Evolutionary conservation across 495 filamentous ascomycete genomes (phyloP), one percentile per base, ranked within the genome.

Genomic region (Parmelia sp.): DNA sequence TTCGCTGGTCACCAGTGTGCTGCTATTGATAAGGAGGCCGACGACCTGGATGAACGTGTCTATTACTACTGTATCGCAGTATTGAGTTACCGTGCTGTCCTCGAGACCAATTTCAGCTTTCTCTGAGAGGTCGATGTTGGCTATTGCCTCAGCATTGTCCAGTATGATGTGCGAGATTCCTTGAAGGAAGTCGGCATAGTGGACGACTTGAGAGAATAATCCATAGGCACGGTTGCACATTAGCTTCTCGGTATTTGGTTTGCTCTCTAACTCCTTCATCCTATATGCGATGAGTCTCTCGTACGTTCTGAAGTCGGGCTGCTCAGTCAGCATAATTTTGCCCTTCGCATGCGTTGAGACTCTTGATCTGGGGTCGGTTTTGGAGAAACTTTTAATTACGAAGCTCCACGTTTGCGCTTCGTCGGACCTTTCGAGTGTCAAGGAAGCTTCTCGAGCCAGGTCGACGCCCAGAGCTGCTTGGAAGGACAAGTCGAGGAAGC

Each of bases 31-130:
- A 7, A 73, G 63, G 5, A 78, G 62, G 19, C 76, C 74, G 5
- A 69, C 71, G 21, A 75, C 73, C 65, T 78, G 73, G 19, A 78
- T 70, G 61, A 76, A 75, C 0, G 42, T 69, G 51, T 78, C 76
- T 36, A 74, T 44, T 7, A 68, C 51, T 12, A 76, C 64, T 0
- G 71, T 62, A 39, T 75, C 70, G 47, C 63, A 69, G 33, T 62
- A 57, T n/a, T 61, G 55, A 15, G 60, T 63, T 15, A 56, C 72
- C 11, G 71, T 71, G 55, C 68, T 68, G 39, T 74, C 69, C 3
- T 64, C 62, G 3, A 39, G 44, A 55, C 45, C 58, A 14, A 62
- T 57, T 19, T 44, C 11, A 29, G 62, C 25, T n/a, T 68, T 58
- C 2, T 6, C 51, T 9, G 61, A 19, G n/a, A 67, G 33, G 23